Evolutionary conservation across 2,329 filamentous ascomycete genomes (phyloP).

Genomic region (Penicillium sp.): DNA sequence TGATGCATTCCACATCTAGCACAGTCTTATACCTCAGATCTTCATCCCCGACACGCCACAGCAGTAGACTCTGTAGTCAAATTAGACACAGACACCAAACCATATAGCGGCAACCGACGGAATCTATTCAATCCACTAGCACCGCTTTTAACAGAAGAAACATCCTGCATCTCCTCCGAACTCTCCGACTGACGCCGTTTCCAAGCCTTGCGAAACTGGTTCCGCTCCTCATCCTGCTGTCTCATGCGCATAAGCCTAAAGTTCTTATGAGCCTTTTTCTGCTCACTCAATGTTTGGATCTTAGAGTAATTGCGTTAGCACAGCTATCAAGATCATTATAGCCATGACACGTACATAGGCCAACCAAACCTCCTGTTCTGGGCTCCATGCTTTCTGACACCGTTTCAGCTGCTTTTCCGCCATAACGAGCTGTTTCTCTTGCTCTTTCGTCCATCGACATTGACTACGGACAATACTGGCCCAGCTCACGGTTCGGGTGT

Average conservation of each 20-base stretch:
- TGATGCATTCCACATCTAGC: neutral
- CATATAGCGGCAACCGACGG: slow-evolving; percentile 14
- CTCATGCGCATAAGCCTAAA: slow-evolving; percentile 31
- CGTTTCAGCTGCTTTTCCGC: slow-evolving; percentile 28
- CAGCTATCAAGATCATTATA: slow-evolving; percentile 10
- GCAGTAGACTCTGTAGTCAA: slow-evolving; percentile 7
- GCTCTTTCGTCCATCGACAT: slow-evolving; percentile 28
- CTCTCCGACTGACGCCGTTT: slow-evolving; percentile 24
- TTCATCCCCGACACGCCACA: slow-evolving; percentile 12
- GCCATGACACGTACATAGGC: slow-evolving; percentile 26
- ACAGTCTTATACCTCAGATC: neutral
- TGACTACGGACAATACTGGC: slow-evolving; percentile 27
- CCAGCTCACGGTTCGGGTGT: slow-evolving; percentile 29
- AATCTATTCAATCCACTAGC: slow-evolving; percentile 9
- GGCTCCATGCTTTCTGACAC: slow-evolving; percentile 37
- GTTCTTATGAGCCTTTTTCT: slow-evolving; percentile 32
- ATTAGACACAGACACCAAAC: slow-evolving; percentile 4
- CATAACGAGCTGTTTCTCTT: slow-evolving; percentile 27
- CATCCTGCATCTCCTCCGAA: neutral
- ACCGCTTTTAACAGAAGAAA: neutral
- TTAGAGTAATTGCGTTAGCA: slow-evolving; percentile 9
- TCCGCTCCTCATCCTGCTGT: slow-evolving; percentile 33
- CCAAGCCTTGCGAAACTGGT: slow-evolving; percentile 35
- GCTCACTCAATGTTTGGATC: slow-evolving; percentile 30
- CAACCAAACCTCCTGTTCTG: slow-evolving; percentile 36